phyloP scores from a whole-genome alignment of 441 rosid genomes.

The Codiaeum variegatum region DNA sequence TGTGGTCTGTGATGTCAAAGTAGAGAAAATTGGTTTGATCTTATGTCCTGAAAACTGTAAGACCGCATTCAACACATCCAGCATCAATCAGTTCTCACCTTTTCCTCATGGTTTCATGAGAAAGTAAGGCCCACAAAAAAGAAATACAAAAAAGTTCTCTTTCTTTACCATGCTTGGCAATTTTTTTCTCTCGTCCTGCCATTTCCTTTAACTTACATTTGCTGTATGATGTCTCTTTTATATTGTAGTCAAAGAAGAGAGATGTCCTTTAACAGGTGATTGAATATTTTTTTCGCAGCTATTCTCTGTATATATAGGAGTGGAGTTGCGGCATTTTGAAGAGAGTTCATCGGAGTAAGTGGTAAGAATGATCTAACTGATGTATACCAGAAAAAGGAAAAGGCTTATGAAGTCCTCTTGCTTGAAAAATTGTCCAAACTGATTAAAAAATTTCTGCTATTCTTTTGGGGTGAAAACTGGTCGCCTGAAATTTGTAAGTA shows the following conservation, averaged over 20 bases:
- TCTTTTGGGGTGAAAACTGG: constrained; percentile 17
- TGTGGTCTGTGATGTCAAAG: constrained; percentile 62
- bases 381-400: background rate
- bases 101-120: constrained; percentile 9
- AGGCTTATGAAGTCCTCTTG: constrained; percentile 9
- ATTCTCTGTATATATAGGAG: background rate
- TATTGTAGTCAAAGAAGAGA: constrained; percentile 19
- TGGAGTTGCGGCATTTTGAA: background rate
- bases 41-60: constrained; percentile 17
- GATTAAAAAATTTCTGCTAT: background rate
- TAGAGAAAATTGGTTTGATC: constrained; percentile 39
- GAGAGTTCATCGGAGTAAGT: background rate
- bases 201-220: background rate
- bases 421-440: constrained; percentile 9
- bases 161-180: background rate
- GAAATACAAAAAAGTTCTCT: too few relatives aligned
- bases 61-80: constrained; percentile 10
- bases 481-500: constrained; percentile 20
- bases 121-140: constrained; percentile 29
- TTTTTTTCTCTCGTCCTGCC: background rate
- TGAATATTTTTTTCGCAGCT: constrained; percentile 8
- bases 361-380: background rate
- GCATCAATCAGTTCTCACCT: constrained; percentile 21
- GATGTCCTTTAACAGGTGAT: constrained; percentile 11
- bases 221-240: constrained; percentile 2